These are phyloP conservation scores for Inonotus obliquus DNA, from an alignment of 1,284 basidiomycete genomes.

Conservation along the genomic window DNA sequence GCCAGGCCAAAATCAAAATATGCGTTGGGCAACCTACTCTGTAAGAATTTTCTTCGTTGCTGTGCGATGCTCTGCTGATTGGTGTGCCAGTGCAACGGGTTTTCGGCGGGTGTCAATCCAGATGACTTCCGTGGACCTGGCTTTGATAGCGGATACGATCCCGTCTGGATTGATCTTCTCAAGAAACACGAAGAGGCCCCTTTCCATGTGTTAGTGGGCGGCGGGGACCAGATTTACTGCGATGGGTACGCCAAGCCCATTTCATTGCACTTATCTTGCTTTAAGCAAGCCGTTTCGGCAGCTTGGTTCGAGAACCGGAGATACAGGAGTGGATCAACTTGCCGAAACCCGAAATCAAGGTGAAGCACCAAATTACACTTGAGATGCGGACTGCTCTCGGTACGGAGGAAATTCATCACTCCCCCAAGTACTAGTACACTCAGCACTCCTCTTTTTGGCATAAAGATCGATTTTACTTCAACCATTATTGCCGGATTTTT, in stretches of 20 bases:
- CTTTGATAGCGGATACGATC: constrained; percentile 78
- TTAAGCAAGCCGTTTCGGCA: constrained; percentile 25
- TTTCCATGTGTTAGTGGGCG: constrained; percentile 83
- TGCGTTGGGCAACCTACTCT: constrained; percentile 88
- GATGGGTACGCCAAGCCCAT: constrained; percentile 45
- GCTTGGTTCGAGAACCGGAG: constrained; percentile 70
- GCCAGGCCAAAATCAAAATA: constrained; percentile 78
- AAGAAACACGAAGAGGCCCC: constrained; percentile 74
- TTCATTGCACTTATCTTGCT: constrained; percentile 1
- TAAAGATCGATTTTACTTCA: constrained; percentile 79
- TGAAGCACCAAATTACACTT: constrained; percentile 57
- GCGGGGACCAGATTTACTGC: constrained; percentile 83
- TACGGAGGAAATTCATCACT: neutral
- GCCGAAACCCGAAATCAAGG: constrained; percentile 60
- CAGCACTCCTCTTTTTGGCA: neutral
- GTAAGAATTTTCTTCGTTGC: constrained; percentile 34
- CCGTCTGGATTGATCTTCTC: constrained; percentile 90
- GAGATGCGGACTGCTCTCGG: constrained; percentile 72
- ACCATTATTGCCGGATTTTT: constrained; percentile 87
- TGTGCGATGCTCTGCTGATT: neutral
- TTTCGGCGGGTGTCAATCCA: constrained; percentile 74
- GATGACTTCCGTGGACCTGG: constrained; percentile 75
- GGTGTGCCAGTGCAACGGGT: constrained; percentile 66
- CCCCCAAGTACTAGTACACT: neutral
- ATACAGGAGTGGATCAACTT: constrained; percentile 80